Base-by-base conservation (phyloP, 305 asterid species). In the Galium porrigens region DNA sequence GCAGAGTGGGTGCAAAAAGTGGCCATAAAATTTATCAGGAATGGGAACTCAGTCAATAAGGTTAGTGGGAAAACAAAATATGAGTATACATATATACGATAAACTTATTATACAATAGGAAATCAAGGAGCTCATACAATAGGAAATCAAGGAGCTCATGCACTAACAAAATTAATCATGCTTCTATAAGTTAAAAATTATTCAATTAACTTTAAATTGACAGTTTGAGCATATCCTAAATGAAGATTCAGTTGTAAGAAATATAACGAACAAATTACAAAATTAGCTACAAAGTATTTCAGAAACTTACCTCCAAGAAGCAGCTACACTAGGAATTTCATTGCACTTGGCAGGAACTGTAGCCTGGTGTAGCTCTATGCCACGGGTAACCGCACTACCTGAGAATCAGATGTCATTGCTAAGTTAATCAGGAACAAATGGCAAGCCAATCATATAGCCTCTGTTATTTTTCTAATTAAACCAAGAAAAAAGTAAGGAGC, bases 291-390 rank as follows among this genome's bases (percentile, higher is more conserved):
- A n/a, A 34, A 27, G 6, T 58, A 58, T 36, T 6, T 36, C 42
- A 36, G 42, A 6, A 36, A 57, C 58, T 30, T 67, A 67, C 70
- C 44, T 67, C 70, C 70, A 67, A 42, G 57, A 41, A 67, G 41
- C 56, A 39, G 30, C 14, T 4, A 2, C 8, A 17, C 20, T 58
- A 22, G 64, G 64, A 56, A 12, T 41, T 56, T 27, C 30, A 27
- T 1, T 27, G 30, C 1, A 49, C 14, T 42, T 10, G 63, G n/a
- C 53, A 0, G 54, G 27, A 33, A 12, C 14, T 6, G 20, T 58
- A 55, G 41, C 7, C 44, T 17, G 57, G 17, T 37, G 41, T 0
- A 56, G 63, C 33, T 3, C 32, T 8, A 30, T 0, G 20, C 39
- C n/a, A 9, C 1, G 27, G 14, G 46, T 37, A 55, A 29, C 37